Base-by-base conservation (phyloP, 352 stramenopile species). In the Phytophthora hibernalis region DNA sequence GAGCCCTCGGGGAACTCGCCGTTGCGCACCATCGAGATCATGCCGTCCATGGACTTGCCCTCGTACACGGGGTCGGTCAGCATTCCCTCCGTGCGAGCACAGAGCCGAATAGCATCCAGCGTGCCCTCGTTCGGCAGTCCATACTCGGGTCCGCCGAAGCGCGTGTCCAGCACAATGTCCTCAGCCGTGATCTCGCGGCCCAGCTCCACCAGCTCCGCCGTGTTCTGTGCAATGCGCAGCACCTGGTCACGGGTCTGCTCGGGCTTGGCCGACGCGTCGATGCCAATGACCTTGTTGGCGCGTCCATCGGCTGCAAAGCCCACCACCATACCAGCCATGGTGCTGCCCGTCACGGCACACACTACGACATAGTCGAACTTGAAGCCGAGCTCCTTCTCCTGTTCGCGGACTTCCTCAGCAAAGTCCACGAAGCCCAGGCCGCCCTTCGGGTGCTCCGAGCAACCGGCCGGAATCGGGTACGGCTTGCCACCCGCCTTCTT, bases 351-450 rank as follows among this genome's bases (percentile, higher is more conserved):
- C 31, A 77, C 70, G 26, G 70, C 65, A 13, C 70, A 77, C 40
- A 77, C 70, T 44, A 77, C 65, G 37, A 77, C 56, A 38, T 77
- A 77, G 52, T 77, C 70, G 52, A 77, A 77, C 42, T 71, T 71
- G 30, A 77, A 74, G 30, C 70, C 70, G 12, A 77, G 26, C 40
- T 77, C 70, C 45, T 72, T 77, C 59, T 77, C 70, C 49, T 77
- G 70, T 15, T 60, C 33, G 21, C 70, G 70, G 21, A 77, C 70
- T 21, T 77, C 70, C 43, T 77, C 70, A 4, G 70, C 70, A 50
- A 77, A 77, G 59, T 65, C 70, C 2, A 77, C 70, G 15, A 77
- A 77, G 52, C 70, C 70, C 26, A 77, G 16, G 16, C 70, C 70
- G 3, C 70, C 70, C 55, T 74, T 77, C 0, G 70, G 70, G 44